phyloP scores from a whole-genome alignment of 2,329 filamentous ascomycete species.

The Talaromyces sp. region DNA sequence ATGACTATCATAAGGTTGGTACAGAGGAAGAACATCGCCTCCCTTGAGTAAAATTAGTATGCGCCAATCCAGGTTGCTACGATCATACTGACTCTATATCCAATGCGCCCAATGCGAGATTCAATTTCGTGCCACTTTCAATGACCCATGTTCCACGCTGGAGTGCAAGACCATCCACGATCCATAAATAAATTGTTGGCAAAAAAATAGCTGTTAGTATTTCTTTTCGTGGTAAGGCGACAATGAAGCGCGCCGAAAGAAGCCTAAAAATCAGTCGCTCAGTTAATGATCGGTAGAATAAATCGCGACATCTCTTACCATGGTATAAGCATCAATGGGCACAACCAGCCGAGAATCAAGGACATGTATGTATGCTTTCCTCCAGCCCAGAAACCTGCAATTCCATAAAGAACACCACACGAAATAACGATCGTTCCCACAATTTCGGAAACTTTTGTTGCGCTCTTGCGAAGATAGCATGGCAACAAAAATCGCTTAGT shows the following conservation, averaged over 20 bases:
- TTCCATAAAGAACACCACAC: constrained; percentile 1
- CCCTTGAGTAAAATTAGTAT: neutral
- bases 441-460: neutral
- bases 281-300: neutral
- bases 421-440: neutral
- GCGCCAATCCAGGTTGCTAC: neutral
- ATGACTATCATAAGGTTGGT: neutral
- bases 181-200: neutral
- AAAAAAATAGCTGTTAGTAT: neutral
- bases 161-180: neutral
- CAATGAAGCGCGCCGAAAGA: neutral
- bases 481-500: neutral
- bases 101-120: neutral
- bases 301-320: constrained; percentile 43
- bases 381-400: constrained; percentile 47
- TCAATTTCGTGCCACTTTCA: neutral
- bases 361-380: constrained; percentile 60
- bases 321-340: constrained; percentile 62
- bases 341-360: constrained; percentile 66
- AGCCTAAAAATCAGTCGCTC: neutral
- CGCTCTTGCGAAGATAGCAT: neutral
- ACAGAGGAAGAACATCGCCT: neutral
- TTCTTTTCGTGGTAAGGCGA: neutral
- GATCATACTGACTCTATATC: neutral
- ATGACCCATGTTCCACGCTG: neutral